Base-by-base conservation (phyloP, 495 filamentous ascomycete genomes). In the Hypoxylon lienhwacheense region DNA sequence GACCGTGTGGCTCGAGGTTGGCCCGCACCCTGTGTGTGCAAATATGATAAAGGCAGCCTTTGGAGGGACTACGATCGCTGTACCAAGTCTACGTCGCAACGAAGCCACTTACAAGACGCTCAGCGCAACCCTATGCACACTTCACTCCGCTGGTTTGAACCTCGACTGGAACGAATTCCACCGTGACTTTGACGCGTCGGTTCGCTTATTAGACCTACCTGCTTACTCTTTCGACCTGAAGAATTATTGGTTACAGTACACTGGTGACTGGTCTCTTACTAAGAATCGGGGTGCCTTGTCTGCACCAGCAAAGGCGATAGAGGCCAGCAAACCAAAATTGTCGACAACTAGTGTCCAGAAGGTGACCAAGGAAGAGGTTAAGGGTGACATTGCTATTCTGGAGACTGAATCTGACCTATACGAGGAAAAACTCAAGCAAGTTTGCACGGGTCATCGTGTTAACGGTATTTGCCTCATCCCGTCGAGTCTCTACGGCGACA, bases 211-310 rank as follows among this genome's bases (percentile, higher is more conserved):
- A 1, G 70, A 80, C 11, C 78, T 93, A 2, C 90, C 90, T 12
- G 69, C 80, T 2, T 95, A 95, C 63, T 81, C 79, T 7, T 95
- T 85, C 72, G 87, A 93, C 50, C 69, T 84, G 24, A 91, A 90
- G 75, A 84, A 87, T 58, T 90, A 90, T 68, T 93, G 90, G 90
- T 80, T 91, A 15, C 76, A 84, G 8, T 91, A 91, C 67, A 77
- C 74, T 10, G 83, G 87, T 49, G 88, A 74, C 73, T 82, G 71
- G 76, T 83, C 41, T 81, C 59, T 91, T 22, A 85, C 82, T 59
- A 90, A 90, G 68, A 87, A 87, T 68, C 80, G 80, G 22, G 78
- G 82, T 5, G 79, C 82, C 7, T 76, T 78, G 50, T 75, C 81
- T 28, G 64, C 73, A 6, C 46, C 61, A 21, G 60, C 73, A 5